phyloP scores from a whole-genome alignment of 2,329 filamentous ascomycete species.

The Penicillium frequentans region DNA sequence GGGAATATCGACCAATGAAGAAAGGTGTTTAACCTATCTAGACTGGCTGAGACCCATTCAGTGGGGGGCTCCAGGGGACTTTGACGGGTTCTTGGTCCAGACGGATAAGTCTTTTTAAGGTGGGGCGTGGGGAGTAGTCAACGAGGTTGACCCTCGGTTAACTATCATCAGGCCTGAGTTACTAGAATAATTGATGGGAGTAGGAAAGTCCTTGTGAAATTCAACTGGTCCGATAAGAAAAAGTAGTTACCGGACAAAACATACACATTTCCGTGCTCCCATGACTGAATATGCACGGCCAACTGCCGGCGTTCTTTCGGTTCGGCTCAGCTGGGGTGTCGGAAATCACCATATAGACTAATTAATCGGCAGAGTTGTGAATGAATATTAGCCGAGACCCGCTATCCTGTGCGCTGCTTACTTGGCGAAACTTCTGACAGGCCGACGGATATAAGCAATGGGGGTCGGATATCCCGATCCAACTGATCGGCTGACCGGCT shows the following conservation, averaged over 20 bases:
- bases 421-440: background rate
- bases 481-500: background rate
- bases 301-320: background rate
- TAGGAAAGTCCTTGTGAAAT: background rate
- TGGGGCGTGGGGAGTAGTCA: background rate
- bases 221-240: background rate
- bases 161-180: background rate
- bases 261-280: no score
- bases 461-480: no score
- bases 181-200: background rate
- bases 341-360: background rate
- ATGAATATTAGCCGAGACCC: background rate
- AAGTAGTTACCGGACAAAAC: no score
- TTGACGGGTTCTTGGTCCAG: background rate
- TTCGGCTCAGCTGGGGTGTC: background rate
- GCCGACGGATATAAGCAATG: background rate
- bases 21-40: background rate
- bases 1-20: background rate
- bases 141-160: background rate
- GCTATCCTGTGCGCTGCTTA: background rate
- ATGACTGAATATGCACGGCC: background rate
- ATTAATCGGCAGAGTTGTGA: background rate
- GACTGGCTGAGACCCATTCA: background rate
- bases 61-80: background rate
- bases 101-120: background rate